Evolutionary conservation across 306 rosid species (phyloP), one percentile per base, ranked within the genome.

Genomic region (Abrus precatorius): DNA sequence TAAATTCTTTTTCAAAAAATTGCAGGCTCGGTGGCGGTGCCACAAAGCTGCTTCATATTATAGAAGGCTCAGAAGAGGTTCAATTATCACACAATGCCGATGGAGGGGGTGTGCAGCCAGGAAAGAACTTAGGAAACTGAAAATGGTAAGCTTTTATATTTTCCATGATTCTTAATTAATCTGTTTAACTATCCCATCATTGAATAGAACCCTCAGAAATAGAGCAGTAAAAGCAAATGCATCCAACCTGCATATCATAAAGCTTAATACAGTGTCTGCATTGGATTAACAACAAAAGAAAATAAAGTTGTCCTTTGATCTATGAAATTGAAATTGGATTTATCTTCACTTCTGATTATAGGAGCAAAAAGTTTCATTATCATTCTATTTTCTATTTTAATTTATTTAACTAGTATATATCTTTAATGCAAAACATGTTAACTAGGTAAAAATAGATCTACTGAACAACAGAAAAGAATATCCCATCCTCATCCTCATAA

Each of bases 1-100:
- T 66, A 78, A 75, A 48, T 69, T 53, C 52, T 83, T 56, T 71
- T 49, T 40, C 9, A 34, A 80, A 84, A 83, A 63, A 40, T 64
- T 81, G 79, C 97, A 96, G 99, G 88, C 99, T 64, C 88, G 87
- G 47, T 96, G 94, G 96, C 90, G 93, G 78, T 92, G 99, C 86
- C 86, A 92, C 81, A 90, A 72, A 90, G 88, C 93, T 82, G 78
- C 89, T 63, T 80, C 91, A 48, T 85, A 93, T 80, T 88, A 86
- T 76, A 96, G 73, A 82, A 89, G 86, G 88, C 97, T 96, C 80
- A 90, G 85, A 92, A 89, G 65, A 90, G 98, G 97, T 75, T n/a
- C 98, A 65, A 38, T 96, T 75, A 60, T 78, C 7, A 66, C 97
- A 69, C 99, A 96, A 85, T 88, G 97, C 90, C 84, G 87, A 86